Conservation (phyloP, 495 filamentous ascomycete genomes). For the Xylaria palmicola region DNA sequence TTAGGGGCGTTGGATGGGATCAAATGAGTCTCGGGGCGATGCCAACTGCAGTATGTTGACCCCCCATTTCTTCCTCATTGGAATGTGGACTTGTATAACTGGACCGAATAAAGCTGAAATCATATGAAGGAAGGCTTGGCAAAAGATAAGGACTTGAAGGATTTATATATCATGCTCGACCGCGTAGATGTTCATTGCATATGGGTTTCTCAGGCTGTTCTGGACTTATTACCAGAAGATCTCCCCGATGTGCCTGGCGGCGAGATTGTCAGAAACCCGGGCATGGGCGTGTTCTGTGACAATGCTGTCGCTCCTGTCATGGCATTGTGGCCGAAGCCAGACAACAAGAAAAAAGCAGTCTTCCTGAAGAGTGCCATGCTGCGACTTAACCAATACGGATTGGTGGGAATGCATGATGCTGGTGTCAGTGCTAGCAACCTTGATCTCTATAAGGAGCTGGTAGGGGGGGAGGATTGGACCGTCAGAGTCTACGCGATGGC, state of each 20-base stretch:
- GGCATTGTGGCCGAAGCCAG: constrained; percentile 53
- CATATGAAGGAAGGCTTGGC: constrained; percentile 47
- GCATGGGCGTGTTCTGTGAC: constrained; percentile 67
- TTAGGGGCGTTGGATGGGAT: constrained; percentile 65
- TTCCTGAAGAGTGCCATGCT: constrained; percentile 56
- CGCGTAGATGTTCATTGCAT: constrained; percentile 66
- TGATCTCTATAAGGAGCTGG: constrained; percentile 48
- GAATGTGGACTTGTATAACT: neutral
- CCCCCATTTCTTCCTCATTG: neutral
- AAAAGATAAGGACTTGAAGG: constrained; percentile 47
- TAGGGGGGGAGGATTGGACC: constrained; percentile 47
- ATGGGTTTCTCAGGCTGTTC: constrained; percentile 60
- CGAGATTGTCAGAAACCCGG: constrained; percentile 54
- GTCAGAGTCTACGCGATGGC: constrained; percentile 63
- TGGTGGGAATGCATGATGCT: constrained; percentile 64
- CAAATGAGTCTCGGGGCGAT: constrained; percentile 59
- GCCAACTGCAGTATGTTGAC: constrained; percentile 57
- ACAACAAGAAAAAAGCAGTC: constrained; percentile 41
- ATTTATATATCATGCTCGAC: constrained; percentile 63
- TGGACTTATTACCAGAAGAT: constrained; percentile 52
- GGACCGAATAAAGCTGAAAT: constrained; percentile 19
- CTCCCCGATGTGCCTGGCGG: constrained; percentile 58
- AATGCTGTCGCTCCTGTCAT: constrained; percentile 64
- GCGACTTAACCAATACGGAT: constrained; percentile 56
- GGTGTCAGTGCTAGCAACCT: constrained; percentile 54